Conservation (phyloP, 2,329 filamentous ascomycete genomes). For the Balansia obtecta region DNA sequence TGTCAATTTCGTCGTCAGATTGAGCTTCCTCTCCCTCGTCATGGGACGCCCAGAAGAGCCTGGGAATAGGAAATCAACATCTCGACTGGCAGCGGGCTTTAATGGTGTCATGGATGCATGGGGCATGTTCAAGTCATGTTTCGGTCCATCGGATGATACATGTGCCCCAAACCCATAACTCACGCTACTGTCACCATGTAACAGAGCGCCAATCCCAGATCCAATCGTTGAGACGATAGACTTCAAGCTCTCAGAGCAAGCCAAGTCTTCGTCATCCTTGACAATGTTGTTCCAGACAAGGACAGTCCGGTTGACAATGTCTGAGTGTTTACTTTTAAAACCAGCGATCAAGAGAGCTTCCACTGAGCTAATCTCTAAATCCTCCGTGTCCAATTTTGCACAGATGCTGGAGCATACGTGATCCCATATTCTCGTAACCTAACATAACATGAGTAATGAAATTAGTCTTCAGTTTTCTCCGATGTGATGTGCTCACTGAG, state of each 20-base stretch:
- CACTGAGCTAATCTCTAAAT: constrained; percentile 37
- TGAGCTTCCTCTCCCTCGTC: constrained; percentile 17
- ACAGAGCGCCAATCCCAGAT: constrained; percentile 34
- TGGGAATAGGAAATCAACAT: constrained; percentile 6
- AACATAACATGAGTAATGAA: neutral
- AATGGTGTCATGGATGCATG: constrained; percentile 19
- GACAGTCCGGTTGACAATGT: constrained; percentile 37
- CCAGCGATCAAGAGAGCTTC: constrained; percentile 42
- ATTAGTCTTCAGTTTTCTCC: constrained; percentile 14
- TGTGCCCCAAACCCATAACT: constrained; percentile 27
- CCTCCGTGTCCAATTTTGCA: constrained; percentile 22
- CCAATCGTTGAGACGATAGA: constrained; percentile 47
- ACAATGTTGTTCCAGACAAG: constrained; percentile 60
- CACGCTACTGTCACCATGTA: constrained; percentile 30
- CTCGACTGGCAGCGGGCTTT: constrained; percentile 11
- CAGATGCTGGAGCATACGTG: constrained; percentile 29
- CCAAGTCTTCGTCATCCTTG: constrained; percentile 41
- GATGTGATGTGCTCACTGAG: neutral
- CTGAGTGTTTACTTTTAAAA: constrained; percentile 44
- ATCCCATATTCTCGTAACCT: constrained; percentile 30
- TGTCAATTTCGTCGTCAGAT: constrained; percentile 15
- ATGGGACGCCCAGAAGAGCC: constrained; percentile 11
- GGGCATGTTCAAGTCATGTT: constrained; percentile 30
- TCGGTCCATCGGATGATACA: constrained; percentile 33
- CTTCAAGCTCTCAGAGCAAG: constrained; percentile 55